Conservation (phyloP, 208 protist genomes). For the Crithidia expoeki region DNA sequence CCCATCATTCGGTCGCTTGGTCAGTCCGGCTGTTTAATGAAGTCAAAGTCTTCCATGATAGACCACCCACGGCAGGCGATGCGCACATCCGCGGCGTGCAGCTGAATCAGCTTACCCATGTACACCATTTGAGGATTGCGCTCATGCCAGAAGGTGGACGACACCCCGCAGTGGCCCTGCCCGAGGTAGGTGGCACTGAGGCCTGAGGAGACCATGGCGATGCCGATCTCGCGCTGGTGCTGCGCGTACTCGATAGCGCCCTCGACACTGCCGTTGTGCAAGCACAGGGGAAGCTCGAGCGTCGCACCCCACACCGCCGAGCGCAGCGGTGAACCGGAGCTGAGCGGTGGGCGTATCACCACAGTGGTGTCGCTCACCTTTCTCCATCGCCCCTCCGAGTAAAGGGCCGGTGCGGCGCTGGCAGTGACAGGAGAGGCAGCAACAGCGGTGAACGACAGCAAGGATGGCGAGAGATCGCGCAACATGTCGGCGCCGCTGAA, state of each 20-base stretch:
- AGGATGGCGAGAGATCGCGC: background rate
- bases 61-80: constrained; percentile 53
- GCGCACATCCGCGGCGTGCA: constrained; percentile 52
- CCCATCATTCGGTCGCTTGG: constrained; percentile 14
- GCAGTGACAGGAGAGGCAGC: background rate
- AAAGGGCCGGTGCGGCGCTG: background rate
- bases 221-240: constrained; percentile 46
- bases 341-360: constrained; percentile 4
- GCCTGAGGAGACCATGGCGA: constrained; percentile 31
- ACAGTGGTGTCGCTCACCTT: background rate
- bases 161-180: constrained; percentile 2
- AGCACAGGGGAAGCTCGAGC: constrained; percentile 43
- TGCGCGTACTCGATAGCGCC: constrained; percentile 49
- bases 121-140: constrained; percentile 42
- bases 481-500: constrained; percentile 6
- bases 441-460: constrained; percentile 1
- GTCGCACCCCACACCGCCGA: constrained; percentile 38
- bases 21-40: constrained; percentile 27
- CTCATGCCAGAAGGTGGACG: constrained; percentile 30
- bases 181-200: constrained; percentile 8
- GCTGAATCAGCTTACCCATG: constrained; percentile 44
- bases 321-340: constrained; percentile 24
- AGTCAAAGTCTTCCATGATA: constrained; percentile 55
- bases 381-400: background rate
- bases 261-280: constrained; percentile 34